Evolutionary conservation across 179 eudicot species (phyloP).

Genomic region (Carnegiea gigantea): DNA sequence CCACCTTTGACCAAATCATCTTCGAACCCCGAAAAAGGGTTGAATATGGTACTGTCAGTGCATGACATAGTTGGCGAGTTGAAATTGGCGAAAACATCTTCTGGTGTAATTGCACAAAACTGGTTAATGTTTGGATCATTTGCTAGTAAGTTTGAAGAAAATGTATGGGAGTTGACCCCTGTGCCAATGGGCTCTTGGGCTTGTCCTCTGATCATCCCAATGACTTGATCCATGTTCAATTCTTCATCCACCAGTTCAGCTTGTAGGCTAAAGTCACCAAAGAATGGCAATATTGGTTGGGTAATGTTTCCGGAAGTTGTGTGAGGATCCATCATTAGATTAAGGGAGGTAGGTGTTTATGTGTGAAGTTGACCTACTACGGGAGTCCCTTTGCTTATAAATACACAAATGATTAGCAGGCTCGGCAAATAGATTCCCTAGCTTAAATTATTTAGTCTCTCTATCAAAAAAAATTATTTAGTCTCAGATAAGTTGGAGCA

Average conservation of each 20-base stretch:
- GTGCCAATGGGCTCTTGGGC: background rate
- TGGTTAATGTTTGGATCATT: background rate
- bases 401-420: background rate
- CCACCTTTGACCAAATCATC: constrained; percentile 6
- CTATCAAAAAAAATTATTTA: no score
- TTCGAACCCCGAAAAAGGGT: constrained; percentile 28
- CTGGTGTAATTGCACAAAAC: background rate
- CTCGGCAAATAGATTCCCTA: no score
- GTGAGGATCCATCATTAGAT: constrained; percentile 10
- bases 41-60: constrained; percentile 20
- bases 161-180: constrained; percentile 4
- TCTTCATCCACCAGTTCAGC: background rate
- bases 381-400: background rate
- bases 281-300: constrained; percentile 1
- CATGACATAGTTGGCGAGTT: constrained; percentile 32
- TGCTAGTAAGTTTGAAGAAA: background rate
- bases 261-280: constrained; percentile 10
- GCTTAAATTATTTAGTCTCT: background rate
- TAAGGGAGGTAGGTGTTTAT: background rate
- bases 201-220: constrained; percentile 14
- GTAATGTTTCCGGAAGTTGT: constrained; percentile 1
- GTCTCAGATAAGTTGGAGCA: background rate
- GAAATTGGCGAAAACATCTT: constrained; percentile 19
- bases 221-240: constrained; percentile 10
- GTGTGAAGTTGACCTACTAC: constrained; percentile 3